Conservation (phyloP, 2,329 filamentous ascomycete genomes). For the Penicillium sp. region DNA sequence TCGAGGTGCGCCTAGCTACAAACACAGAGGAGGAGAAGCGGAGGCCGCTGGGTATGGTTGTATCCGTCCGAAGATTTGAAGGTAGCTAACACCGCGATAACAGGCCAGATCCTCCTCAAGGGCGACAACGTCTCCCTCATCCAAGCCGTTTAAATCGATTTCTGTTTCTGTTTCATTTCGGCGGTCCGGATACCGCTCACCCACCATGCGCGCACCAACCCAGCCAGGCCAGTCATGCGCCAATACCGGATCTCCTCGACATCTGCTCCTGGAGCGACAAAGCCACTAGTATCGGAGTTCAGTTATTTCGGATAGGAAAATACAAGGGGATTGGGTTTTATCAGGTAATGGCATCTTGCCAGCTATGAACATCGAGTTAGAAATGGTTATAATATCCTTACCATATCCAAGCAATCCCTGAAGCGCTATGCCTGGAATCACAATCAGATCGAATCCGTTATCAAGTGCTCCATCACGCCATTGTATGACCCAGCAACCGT, state of each 20-base stretch:
- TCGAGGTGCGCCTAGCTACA: conserved; percentile 83
- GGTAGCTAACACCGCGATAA: background rate
- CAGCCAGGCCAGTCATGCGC: conserved; percentile 67
- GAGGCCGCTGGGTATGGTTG: conserved; percentile 69
- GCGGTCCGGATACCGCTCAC: conserved; percentile 55
- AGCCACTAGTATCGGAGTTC: conserved; percentile 58
- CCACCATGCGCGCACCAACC: conserved; percentile 75
- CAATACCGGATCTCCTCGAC: conserved; percentile 69
- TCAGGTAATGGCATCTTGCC: conserved; percentile 11
- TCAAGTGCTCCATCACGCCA: conserved; percentile 48
- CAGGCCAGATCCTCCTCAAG: conserved; percentile 83
- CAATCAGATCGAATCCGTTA: conserved; percentile 57
- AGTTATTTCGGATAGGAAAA: conserved; percentile 37
- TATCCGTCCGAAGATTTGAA: background rate
- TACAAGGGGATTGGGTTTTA: conserved; percentile 56
- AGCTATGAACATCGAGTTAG: conserved; percentile 68
- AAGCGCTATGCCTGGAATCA: conserved; percentile 93
- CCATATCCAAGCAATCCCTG: conserved; percentile 54
- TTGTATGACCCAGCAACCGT: background rate
- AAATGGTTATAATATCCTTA: conserved; percentile 96
- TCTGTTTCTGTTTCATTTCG: conserved; percentile 20
- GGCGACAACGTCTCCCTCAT: conserved; percentile 86
- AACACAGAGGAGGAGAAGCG: conserved; percentile 80
- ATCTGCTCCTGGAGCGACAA: conserved; percentile 86
- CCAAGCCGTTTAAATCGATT: conserved; percentile 50